A percentile compares a stretch with the other conserved stretches of the same genome.
Evolutionary conservation across 2,329 filamentous ascomycete species (phyloP).

Genomic region (Tolypocladium endophyticum): DNA sequence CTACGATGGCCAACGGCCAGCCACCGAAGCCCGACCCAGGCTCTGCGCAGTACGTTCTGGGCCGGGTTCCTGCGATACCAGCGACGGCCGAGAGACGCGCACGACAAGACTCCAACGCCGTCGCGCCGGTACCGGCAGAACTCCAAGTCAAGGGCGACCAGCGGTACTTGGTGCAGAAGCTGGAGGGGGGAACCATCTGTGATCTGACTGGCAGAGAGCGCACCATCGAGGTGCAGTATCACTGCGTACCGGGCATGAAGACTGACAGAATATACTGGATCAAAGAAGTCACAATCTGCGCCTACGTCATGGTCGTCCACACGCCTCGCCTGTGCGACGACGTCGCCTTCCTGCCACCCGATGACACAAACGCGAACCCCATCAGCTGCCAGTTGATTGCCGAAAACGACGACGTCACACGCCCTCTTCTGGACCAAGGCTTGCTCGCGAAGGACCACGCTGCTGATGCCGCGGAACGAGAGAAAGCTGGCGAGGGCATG

Average conservation of each 20-base stretch:
- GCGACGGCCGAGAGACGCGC: slow-evolving; percentile 12
- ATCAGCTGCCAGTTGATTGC: slow-evolving; percentile 70
- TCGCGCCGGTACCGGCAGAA: slow-evolving; percentile 39
- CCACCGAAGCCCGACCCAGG: slow-evolving; percentile 69
- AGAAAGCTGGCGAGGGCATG: neutral
- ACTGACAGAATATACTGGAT: slow-evolving; percentile 79
- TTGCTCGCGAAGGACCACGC: slow-evolving; percentile 23
- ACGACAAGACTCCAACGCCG: slow-evolving; percentile 10
- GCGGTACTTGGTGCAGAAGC: slow-evolving; percentile 73
- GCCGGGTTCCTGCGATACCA: slow-evolving; percentile 33
- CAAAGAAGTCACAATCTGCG: slow-evolving; percentile 84
- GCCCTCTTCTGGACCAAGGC: slow-evolving; percentile 22
- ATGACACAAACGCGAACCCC: slow-evolving; percentile 63
- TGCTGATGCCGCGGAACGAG: slow-evolving; percentile 3
- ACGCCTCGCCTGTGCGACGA: slow-evolving; percentile 83
- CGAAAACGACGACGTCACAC: slow-evolving; percentile 31
- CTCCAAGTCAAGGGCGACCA: slow-evolving; percentile 75
- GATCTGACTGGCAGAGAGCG: slow-evolving; percentile 75
- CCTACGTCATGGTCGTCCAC: slow-evolving; percentile 87
- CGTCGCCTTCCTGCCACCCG: slow-evolving; percentile 73
- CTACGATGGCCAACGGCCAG: slow-evolving; percentile 54
- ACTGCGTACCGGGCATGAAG: slow-evolving; percentile 65
- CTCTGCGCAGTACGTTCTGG: slow-evolving; percentile 68
- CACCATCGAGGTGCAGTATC: slow-evolving; percentile 73
- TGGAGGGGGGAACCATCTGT: slow-evolving; percentile 72